These are phyloP conservation scores for Endocladia muricata DNA, from an alignment of 31 red algal genomes.

Conservation along the genomic window DNA sequence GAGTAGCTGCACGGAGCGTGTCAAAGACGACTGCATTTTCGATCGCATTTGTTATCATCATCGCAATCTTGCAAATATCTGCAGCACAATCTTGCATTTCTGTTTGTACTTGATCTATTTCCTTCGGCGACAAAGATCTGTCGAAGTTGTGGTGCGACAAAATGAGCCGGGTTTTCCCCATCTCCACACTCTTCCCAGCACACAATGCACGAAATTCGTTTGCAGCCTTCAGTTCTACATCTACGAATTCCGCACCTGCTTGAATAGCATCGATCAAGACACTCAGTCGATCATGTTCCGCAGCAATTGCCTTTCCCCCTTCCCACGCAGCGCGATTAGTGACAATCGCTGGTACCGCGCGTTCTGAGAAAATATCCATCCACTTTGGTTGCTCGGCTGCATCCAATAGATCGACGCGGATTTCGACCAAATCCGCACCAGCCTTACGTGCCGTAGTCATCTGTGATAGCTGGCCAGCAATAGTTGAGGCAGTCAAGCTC, in stretches of 20 bases:
- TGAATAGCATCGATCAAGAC: conserved; percentile 54
- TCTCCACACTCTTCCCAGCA: neutral
- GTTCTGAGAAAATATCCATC: conserved; percentile 41
- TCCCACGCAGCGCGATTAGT: conserved; percentile 93
- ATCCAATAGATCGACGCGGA: conserved; percentile 72
- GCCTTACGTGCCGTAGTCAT: conserved; percentile 10
- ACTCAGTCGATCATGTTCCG: conserved; percentile 67
- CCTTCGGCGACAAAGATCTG: conserved; percentile 42
- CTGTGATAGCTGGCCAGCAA: conserved; percentile 38
- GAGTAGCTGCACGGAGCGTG: conserved; percentile 22
- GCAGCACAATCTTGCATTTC: conserved; percentile 54
- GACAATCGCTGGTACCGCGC: conserved; percentile 68
- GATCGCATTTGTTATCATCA: conserved; percentile 54
- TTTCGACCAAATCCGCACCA: conserved; percentile 85
- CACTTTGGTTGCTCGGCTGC: conserved; percentile 31
- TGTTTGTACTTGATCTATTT: conserved; percentile 52
- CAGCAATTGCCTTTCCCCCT: conserved; percentile 54
- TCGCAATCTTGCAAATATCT: conserved; percentile 88
- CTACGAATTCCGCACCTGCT: conserved; percentile 64
- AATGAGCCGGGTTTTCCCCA: conserved; percentile 62
- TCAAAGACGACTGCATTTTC: conserved; percentile 64
- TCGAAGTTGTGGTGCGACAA: conserved; percentile 90
- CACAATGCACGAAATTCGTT: conserved; percentile 35
- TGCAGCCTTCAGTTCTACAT: conserved; percentile 89
- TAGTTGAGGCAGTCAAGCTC: conserved; percentile 60